phyloP scores from a whole-genome alignment of 345 rosid species.

The Toxicodendron radicans region DNA sequence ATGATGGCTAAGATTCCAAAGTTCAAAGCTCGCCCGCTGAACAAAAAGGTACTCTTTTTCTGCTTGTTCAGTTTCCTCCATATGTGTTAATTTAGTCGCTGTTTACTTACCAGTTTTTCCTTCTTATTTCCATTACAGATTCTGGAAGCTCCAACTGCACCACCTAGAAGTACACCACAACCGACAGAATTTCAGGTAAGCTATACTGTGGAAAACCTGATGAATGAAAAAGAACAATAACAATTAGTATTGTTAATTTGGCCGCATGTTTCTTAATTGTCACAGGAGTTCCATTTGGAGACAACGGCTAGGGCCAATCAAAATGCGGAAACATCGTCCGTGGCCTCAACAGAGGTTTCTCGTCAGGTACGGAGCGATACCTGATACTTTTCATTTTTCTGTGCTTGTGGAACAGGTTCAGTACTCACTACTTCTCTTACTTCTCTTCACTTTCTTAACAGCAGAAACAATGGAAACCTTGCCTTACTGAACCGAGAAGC shows the following conservation, averaged over 20 bases:
- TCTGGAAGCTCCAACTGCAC: constrained; percentile 63
- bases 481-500: constrained; percentile 76
- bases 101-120: background rate
- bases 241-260: background rate
- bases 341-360: constrained; percentile 70
- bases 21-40: constrained; percentile 95
- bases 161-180: constrained; percentile 73
- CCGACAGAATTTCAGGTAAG: constrained; percentile 82
- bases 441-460: background rate
- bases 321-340: constrained; percentile 77
- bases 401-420: background rate
- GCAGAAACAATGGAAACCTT: constrained; percentile 60
- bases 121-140: constrained; percentile 44
- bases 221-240: background rate
- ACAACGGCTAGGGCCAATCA: constrained; percentile 80
- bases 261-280: constrained; percentile 8
- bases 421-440: constrained; percentile 10
- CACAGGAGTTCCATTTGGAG: constrained; percentile 87
- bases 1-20: constrained; percentile 95
- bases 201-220: background rate
- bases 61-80: constrained; percentile 13
- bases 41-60: constrained; percentile 70
- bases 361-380: constrained; percentile 50
- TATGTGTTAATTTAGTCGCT: background rate
- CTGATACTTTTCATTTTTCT: background rate